Conservation (phyloP, 2,329 filamentous ascomycete genomes). For the Simplicillium aogashimaense region DNA sequence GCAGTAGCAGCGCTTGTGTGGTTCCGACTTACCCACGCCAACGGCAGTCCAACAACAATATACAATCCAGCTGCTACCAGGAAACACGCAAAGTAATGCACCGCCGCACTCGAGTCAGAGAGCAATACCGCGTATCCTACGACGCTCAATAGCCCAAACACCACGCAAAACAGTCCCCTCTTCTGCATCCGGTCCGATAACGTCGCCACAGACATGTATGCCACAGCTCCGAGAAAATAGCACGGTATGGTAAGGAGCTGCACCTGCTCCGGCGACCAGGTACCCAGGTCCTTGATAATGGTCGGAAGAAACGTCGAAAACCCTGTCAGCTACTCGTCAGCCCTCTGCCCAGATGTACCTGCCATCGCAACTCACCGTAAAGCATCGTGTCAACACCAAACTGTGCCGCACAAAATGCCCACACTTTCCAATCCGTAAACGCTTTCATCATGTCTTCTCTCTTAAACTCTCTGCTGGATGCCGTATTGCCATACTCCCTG, state of each 20-base stretch:
- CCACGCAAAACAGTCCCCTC: slow-evolving; percentile 53
- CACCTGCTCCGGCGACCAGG: slow-evolving; percentile 53
- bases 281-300: slow-evolving; percentile 61
- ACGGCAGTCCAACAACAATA: slow-evolving; percentile 41
- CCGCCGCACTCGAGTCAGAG: slow-evolving; percentile 46
- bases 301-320: slow-evolving; percentile 72
- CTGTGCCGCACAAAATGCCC: slow-evolving; percentile 57
- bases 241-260: slow-evolving; percentile 73
- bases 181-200: slow-evolving; percentile 58
- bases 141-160: slow-evolving; percentile 53
- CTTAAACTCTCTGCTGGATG: slow-evolving; percentile 33
- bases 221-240: slow-evolving; percentile 61
- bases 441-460: slow-evolving; percentile 56
- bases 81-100: slow-evolving; percentile 67
- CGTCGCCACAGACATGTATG: slow-evolving; percentile 56
- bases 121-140: slow-evolving; percentile 61
- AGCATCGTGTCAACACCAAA: slow-evolving; percentile 70
- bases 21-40: slow-evolving; percentile 38
- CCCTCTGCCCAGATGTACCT: too few species aligned
- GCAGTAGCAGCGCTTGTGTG: background rate
- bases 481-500: slow-evolving; percentile 37
- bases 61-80: slow-evolving; percentile 68
- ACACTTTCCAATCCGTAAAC: slow-evolving; percentile 68
- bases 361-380: slow-evolving; percentile 34
- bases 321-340: slow-evolving; percentile 26